Conservation (phyloP, 805 yeast genomes). For the Yarrowia hollandica region DNA sequence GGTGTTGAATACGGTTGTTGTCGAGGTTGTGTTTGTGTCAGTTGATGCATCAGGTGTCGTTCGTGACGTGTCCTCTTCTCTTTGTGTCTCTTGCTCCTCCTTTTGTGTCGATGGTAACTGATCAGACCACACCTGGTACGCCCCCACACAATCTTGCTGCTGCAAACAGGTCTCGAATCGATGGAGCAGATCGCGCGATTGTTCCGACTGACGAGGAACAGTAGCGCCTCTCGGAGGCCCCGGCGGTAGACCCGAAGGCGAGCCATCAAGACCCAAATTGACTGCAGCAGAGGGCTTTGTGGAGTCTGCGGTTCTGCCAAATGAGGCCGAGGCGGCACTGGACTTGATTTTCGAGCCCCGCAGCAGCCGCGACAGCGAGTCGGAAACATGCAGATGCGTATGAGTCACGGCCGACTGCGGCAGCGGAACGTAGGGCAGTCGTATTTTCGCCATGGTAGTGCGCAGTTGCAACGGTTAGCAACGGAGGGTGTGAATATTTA, state of each 20-base stretch:
- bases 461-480: too few relatives aligned
- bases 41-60: too few relatives aligned
- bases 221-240: not conserved
- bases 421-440: slow-evolving; percentile 17
- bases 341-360: not conserved
- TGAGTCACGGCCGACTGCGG: slow-evolving; percentile 24
- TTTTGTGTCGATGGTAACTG: not conserved
- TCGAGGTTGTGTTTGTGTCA: too few relatives aligned
- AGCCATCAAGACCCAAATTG: slow-evolving; percentile 8
- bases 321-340: not conserved
- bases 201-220: not conserved
- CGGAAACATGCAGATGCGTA: not conserved
- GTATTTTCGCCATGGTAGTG: not conserved
- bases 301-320: not conserved
- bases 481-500: too few relatives aligned
- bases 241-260: not conserved
- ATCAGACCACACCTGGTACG: not conserved
- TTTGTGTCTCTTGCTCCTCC: not conserved
- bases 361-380: slow-evolving; percentile 4
- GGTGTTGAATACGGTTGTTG: too few relatives aligned
- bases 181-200: not conserved
- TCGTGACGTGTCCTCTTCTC: too few relatives aligned
- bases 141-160: not conserved
- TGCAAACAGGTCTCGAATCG: not conserved
- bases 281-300: not conserved